These are phyloP conservation scores for Albatrellus ellisii DNA, from an alignment of 768 basidiomycete genomes.

Conservation along the genomic window DNA sequence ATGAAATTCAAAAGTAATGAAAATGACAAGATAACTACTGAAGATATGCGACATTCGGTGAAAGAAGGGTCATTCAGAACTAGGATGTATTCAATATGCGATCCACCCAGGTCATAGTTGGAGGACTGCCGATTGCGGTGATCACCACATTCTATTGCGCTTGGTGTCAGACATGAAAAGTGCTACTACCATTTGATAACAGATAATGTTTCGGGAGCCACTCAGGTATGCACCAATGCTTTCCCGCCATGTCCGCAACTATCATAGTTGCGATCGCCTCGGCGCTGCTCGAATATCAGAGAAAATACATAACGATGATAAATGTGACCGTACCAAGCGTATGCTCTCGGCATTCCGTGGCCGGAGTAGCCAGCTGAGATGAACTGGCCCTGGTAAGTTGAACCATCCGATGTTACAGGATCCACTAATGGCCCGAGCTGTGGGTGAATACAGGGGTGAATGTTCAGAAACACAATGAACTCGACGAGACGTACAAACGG, in stretches of 20 bases:
- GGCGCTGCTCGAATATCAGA: constrained; percentile 27
- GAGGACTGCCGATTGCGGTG: no score
- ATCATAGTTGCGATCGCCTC: constrained; percentile 53
- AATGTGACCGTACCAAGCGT: constrained; percentile 38
- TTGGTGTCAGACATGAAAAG: no score
- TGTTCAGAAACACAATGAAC: neutral
- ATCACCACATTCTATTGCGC: no score
- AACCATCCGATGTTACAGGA: constrained; percentile 10
- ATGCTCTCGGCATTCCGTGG: constrained; percentile 73
- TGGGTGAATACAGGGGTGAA: neutral
- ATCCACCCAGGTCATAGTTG: no score
- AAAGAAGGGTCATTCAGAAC: no score
- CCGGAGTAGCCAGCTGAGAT: constrained; percentile 64
- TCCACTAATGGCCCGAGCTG: constrained; percentile 53
- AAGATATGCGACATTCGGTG: no score
- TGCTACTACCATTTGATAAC: no score
- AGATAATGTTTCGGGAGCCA: constrained; percentile 44
- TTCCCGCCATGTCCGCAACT: constrained; percentile 28
- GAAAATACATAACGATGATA: neutral
- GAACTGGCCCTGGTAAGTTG: constrained; percentile 42
- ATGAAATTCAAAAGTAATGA: no score
- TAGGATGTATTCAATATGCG: no score
- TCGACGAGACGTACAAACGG: constrained; percentile 45
- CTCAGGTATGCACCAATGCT: constrained; percentile 35
- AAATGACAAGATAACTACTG: no score